Base-by-base conservation (phyloP, 1,284 basidiomycete species). In the Sporisorium reilianum region DNA sequence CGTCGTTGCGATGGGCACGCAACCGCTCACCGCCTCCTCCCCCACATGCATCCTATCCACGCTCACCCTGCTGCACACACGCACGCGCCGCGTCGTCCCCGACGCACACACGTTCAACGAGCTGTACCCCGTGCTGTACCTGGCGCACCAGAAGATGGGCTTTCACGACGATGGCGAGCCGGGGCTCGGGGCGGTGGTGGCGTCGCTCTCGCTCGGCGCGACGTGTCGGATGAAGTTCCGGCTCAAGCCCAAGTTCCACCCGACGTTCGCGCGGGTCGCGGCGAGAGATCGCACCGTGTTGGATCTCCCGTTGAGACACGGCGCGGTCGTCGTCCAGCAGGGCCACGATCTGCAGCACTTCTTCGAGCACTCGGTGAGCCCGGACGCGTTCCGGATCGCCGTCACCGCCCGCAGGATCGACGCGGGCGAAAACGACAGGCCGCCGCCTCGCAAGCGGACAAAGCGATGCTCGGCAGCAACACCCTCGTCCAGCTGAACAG, bases 91-190 rank as follows among this genome's bases (percentile, higher is more conserved):
- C 5, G 41, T 52, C 10, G 34, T 68, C 2, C 6, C 62, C 0
- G 5, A 18, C 1, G 16, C n/a, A n/a, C 14, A 46, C 4, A 44
- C 40, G 18, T 79, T 79, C 44, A 79, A 79, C 66, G 78, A 79
- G 54, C 59, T 79, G 20, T 79, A 79, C 55, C 77, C 77, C 0
- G 75, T 77, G 18, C 56, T 65, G 1, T 79, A 79, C 41, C 56
- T 77, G 3, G 54, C 69, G 11, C 57, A 64, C 18, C 77, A 79
- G 40, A 56, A 58, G 30, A 79, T 79, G 78, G 62, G 55, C 3
- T 79, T 55, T 34, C 78, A 79, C 56, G 78, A 79, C 56, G 78
- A 79, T 26, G 78, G 78, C 12, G 76, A 79, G 32, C 77, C 78
- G 0, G 78, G 78, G 2, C 41, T 79, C 0, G 78, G 78, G 0